Evolutionary conservation across 1,139 yeast genomes (phyloP).

Genomic region (Magnusiomyces sp.): DNA sequence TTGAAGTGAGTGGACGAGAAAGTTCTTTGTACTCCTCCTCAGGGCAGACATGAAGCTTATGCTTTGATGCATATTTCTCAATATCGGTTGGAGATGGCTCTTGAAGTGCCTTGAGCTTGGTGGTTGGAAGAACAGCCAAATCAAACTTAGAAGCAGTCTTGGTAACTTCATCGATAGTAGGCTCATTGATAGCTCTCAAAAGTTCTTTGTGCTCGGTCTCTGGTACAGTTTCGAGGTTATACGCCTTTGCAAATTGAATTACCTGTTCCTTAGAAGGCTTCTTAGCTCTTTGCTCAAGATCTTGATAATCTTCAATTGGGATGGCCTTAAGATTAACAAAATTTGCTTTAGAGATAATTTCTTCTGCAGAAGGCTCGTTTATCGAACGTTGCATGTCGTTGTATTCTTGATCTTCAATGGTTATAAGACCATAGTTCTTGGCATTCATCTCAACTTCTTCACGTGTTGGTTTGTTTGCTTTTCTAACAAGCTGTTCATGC

Average conservation of each 20-base stretch:
- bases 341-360: constrained; percentile 42
- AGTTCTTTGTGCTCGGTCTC: constrained; percentile 10
- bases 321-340: constrained; percentile 25
- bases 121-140: constrained; percentile 25
- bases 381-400: constrained; percentile 20
- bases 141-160: constrained; percentile 27
- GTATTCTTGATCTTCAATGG: constrained; percentile 24
- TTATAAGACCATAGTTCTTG: constrained; percentile 14
- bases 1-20: constrained; percentile 12
- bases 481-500: not conserved
- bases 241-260: constrained; percentile 7
- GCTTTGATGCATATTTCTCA: constrained; percentile 6
- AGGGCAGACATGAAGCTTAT: constrained; percentile 12
- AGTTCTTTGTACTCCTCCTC: constrained; percentile 24
- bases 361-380: constrained; percentile 25
- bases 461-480: constrained; percentile 32
- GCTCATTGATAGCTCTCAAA: constrained; percentile 18
- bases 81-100: constrained; percentile 9
- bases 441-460: constrained; percentile 36
- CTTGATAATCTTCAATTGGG: constrained; percentile 6
- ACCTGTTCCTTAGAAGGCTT: constrained; percentile 22
- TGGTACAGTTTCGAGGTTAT: constrained; percentile 23
- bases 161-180: constrained; percentile 23
- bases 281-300: constrained; percentile 14
- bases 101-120: constrained; percentile 7